Conservation (phyloP, 345 rosid species). For the Eucalyptus sp. region DNA sequence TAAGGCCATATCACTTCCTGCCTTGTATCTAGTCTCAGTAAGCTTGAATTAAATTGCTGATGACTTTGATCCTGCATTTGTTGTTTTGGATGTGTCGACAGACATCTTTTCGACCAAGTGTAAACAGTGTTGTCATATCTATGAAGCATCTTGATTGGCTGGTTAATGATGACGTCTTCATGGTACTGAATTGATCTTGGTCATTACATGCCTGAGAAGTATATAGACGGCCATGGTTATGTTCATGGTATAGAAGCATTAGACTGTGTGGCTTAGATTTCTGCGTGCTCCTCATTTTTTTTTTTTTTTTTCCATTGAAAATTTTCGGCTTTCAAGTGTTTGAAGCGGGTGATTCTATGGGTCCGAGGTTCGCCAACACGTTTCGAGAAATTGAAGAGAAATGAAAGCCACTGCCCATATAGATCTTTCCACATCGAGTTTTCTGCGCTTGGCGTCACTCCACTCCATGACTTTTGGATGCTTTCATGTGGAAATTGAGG, state of each 20-base stretch:
- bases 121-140: not conserved
- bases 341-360: not conserved
- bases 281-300: not conserved
- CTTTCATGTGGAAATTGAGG: not conserved
- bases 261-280: not conserved
- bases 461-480: not conserved
- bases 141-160: not conserved
- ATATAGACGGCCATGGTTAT: not conserved
- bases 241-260: not conserved
- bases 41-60: not conserved
- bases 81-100: not conserved
- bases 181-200: not conserved
- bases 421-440: not conserved
- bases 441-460: not conserved
- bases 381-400: not conserved
- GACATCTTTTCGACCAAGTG: not conserved
- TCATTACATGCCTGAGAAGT: not conserved
- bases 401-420: not conserved
- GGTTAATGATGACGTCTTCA: not conserved
- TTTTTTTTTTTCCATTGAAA: too few species aligned
- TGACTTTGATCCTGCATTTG: not conserved
- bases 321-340: not conserved
- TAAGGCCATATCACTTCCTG: not conserved
- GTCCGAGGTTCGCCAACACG: not conserved
- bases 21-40: not conserved